phyloP scores from a whole-genome alignment of 345 rosid species.

The Bruguiera parviflora region DNA sequence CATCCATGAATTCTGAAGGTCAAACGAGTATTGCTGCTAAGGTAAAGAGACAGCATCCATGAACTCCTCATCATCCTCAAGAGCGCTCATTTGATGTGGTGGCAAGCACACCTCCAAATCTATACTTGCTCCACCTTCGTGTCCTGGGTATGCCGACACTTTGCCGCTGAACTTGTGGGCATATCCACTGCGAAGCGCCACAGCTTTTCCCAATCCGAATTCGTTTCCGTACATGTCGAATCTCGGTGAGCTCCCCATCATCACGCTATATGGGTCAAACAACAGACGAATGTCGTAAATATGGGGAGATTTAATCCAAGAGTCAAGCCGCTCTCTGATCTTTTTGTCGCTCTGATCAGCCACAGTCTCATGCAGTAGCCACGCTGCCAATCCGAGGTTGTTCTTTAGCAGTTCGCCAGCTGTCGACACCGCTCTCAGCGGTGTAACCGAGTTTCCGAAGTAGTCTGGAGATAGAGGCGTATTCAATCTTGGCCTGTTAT shows the following conservation, averaged over 20 bases:
- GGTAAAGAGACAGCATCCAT: constrained; percentile 33
- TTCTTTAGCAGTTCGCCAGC: constrained; percentile 53
- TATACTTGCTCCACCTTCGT: constrained; percentile 60
- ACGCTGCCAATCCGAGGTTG: constrained; percentile 65
- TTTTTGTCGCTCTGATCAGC: constrained; percentile 36
- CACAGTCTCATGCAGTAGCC: constrained; percentile 49
- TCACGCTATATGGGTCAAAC: constrained; percentile 53
- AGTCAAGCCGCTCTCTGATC: constrained; percentile 31
- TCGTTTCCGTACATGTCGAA: constrained; percentile 71
- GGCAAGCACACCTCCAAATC: constrained; percentile 73
- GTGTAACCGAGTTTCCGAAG: constrained; percentile 56
- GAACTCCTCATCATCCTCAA: constrained; percentile 55
- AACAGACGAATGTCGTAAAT: constrained; percentile 37
- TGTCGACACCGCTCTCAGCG: constrained; percentile 36
- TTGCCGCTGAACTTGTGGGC: constrained; percentile 72
- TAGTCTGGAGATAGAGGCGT: constrained; percentile 47
- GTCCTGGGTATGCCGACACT: constrained; percentile 58
- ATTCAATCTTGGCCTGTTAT: constrained; percentile 51
- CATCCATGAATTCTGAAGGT: too few relatives aligned
- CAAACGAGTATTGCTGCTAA: too few relatives aligned
- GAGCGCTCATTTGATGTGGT: constrained; percentile 48
- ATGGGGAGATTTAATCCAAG: constrained; percentile 46
- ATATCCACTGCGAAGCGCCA: constrained; percentile 66
- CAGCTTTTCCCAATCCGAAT: constrained; percentile 76
- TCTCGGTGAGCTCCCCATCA: constrained; percentile 85